A percentile compares a stretch with the other conserved stretches of the same genome.
phyloP scores from a whole-genome alignment of 306 rosid species.

The Sesbania bispinosa region DNA sequence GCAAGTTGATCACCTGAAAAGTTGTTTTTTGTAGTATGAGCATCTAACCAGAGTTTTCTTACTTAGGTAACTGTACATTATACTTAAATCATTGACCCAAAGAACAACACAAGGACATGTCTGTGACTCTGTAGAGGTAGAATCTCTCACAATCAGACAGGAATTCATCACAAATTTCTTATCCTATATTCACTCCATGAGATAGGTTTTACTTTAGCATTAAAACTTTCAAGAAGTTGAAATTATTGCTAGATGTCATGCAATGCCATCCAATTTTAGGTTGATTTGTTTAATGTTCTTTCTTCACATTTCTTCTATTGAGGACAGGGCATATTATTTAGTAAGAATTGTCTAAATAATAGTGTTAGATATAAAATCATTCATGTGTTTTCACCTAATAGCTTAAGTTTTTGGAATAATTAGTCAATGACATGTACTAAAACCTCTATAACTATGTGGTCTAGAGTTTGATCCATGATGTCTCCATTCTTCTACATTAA shows the following conservation, averaged over 20 bases:
- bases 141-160: not conserved
- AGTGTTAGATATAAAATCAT: no score
- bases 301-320: no score
- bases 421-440: no score
- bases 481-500: no score
- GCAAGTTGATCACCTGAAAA: slow-evolving; percentile 73
- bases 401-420: no score
- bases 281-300: no score
- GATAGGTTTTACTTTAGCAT: not conserved
- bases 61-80: not conserved
- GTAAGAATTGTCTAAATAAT: no score
- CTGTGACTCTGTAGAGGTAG: not conserved
- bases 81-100: not conserved
- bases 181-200: not conserved
- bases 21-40: slow-evolving; percentile 5
- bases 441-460: no score
- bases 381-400: no score
- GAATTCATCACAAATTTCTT: not conserved
- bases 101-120: not conserved
- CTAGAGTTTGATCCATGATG: no score
- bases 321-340: no score
- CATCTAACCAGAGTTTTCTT: not conserved
- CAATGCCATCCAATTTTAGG: no score
- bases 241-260: not conserved
- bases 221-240: not conserved